These are phyloP conservation scores for Epichloe glyceriae DNA, from an alignment of 2,329 filamentous ascomycete species.

Conservation along the genomic window DNA sequence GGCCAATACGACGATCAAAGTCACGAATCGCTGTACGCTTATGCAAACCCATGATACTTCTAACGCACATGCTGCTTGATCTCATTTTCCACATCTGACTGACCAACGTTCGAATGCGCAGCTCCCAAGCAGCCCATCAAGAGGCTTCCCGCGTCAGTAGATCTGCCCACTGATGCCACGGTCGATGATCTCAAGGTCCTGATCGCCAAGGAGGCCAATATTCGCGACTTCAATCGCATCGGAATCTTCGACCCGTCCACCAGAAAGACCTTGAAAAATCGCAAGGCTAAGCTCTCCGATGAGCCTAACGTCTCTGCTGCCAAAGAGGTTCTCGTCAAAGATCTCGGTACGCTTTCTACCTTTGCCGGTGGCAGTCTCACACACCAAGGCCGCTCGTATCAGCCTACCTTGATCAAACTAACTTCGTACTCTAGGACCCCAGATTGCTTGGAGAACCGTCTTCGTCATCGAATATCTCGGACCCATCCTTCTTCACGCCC, in stretches of 20 bases:
- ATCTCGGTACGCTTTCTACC: constrained; percentile 54
- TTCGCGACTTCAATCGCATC: constrained; percentile 47
- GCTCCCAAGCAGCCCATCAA: constrained; percentile 38
- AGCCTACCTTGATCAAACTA: not conserved
- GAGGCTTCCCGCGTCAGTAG: constrained; percentile 38
- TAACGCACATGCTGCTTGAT: not conserved
- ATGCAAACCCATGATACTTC: too few species aligned
- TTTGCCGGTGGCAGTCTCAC: not conserved
- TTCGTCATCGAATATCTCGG: constrained; percentile 93
- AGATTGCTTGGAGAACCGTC: constrained; percentile 86
- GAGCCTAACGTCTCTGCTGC: constrained; percentile 34
- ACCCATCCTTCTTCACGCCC: constrained; percentile 73
- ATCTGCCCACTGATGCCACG: constrained; percentile 36
- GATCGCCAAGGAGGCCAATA: constrained; percentile 37
- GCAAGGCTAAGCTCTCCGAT: constrained; percentile 38
- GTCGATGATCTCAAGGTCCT: constrained; percentile 47
- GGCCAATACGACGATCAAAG: constrained; percentile 8
- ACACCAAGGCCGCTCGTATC: too few species aligned
- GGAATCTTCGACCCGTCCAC: constrained; percentile 47
- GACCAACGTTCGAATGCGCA: constrained; percentile 9
- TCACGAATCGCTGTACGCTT: constrained; percentile 11
- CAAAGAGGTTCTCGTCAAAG: constrained; percentile 70
- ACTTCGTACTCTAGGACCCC: constrained; percentile 46
- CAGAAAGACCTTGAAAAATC: constrained; percentile 51
- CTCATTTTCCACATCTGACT: not conserved